Base-by-base conservation (phyloP, 768 basidiomycete genomes). In the Neoboletus brunneissimus region DNA sequence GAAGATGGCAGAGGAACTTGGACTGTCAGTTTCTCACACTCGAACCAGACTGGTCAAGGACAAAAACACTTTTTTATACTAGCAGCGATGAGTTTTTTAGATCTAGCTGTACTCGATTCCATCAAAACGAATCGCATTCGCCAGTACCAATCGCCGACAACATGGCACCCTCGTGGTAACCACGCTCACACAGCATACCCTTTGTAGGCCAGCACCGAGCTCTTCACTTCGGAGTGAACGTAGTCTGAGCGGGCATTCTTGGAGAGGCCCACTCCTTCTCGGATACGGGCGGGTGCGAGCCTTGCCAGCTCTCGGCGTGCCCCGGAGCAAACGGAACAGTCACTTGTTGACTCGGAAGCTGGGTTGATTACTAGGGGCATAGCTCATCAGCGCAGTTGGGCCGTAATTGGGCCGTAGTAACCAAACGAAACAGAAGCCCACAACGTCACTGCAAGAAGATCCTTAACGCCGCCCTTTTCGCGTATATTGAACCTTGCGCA, bases 11-110 rank as follows among this genome's bases (percentile, higher is more conserved):
- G 43, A 47, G 15, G 8, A 35, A 42, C 40, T 47, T 40, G 52
- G 46, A 42, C 38, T 55, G 55, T n/a, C 57, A 54, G 54, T 64
- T 70, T 73, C 72, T 71, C 70, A 66, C 64, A 50, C 37, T 29
- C 43, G 7, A 20, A 20, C 38, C 4, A 40, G 38, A 20, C 38
- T 10, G 4, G 34, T 35, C 34, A 11, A 34, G 13, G 11, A 27
- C 5, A 27, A 27, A 6, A 4, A 27, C 27, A 27, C 27, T 27
- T 27, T 27, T 27, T 27, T 27, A 27, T n/a, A n/a, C n/a, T 27
- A 27, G 3, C 27, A 27, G 27, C 27, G 27, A 27, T 27, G 27
- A 27, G 7, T 6, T 6, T 25, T 25, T 31, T 10, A 31, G 9
- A 11, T n/a, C n/a, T n/a, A 31, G 10, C 6, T 12, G 4, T 32